Base-by-base conservation (phyloP, 78 protist species). In the Dictyostelium firmibasis region DNA sequence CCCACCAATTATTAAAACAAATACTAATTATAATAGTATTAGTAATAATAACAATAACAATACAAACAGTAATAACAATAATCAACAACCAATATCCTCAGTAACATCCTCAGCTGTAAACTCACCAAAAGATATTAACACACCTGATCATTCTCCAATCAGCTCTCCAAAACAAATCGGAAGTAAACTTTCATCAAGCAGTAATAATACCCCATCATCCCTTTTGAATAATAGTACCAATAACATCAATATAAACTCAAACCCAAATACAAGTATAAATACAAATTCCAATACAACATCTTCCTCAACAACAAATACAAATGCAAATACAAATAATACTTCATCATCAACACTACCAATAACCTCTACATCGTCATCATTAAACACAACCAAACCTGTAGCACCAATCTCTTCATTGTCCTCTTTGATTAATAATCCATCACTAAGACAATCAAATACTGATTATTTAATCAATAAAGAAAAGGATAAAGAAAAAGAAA, bases 101-200 rank as follows among this genome's bases (percentile, higher is more conserved):
- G 9, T 74, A 31, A 23, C 35, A 75, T 50, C 27, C 5, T 79
- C 79, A 81, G 43, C 27, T 41, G 20, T 57, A 47, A 88, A 10
- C 44, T 81, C 86, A 33, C 86, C 86, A 23, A 33, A 53, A 53
- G 86, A 81, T 57, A 50, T 13, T 50, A 81, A 81, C 57, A 33
- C 94, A 13, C 72, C 86, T 11, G 81, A 69, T 8, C 29, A 57
- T 8, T 88, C 94, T 4, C 94, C 94, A 41, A 69, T 60, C 23
- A 38, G 50, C 29, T 88, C 94, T 31, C 94, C 94, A 67, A 88
- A 88, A 57, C 86, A 81, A 81, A 18, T 23, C 11, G 33, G 72
- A n/a, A 27, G 13, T 23, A 81, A 27, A 11, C 13, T 81, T 13
- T 36, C 82, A 13, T 76, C 82, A 38, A 27, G 38, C 38, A 72